Evolutionary conservation across 163 green algal species (phyloP), one percentile per base, ranked within the genome.

Genomic region (Chlamydomonas reinhardtii): DNA sequence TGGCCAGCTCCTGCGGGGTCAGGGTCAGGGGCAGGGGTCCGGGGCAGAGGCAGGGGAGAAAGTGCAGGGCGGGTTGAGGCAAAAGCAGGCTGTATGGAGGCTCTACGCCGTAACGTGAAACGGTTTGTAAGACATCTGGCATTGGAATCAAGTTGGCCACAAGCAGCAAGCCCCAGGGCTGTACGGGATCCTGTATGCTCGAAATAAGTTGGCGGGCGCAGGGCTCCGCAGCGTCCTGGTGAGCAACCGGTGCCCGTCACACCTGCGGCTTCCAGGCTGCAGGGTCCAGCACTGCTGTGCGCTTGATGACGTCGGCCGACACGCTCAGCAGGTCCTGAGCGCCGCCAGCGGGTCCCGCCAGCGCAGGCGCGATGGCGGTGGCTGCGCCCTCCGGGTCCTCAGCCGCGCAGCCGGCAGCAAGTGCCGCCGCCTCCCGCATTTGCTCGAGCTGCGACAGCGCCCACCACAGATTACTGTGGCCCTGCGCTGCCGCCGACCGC

Each of bases 401-500:
- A 11, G 65, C 29, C n/a, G 2, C 4, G 66, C 2, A 14, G 66
- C 15, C 31, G 11, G 16, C 66, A 3, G 17, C 35, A 0, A 25
- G 16, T 0, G 34, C 69, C 11, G 34, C 43, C 59, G 34, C 59
- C 35, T n/a, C 16, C 15, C 66, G n/a, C 73, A 34, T 52, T 5
- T 39, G 48, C 52, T 25, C 34, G 66, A 65, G 22, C 22, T 65
- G 39, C 1, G 78, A 85, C 27, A 85, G 43, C 43, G 66, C 66
- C 66, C 78, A 85, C 79, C 79, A 85, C 34, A 85, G 69, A 69
- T 78, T 85, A 15, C 68, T 56, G 79, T 85, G 79, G 9, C 31
- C 48, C 54, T 85, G 79, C 1, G 64, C 79, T 5, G 43, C 25
- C 32, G 68, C 31, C 12, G 4, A 16, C 31, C 2, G 11, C 17